Conservation (phyloP, 768 basidiomycete genomes). For the Collybia mongolica region DNA sequence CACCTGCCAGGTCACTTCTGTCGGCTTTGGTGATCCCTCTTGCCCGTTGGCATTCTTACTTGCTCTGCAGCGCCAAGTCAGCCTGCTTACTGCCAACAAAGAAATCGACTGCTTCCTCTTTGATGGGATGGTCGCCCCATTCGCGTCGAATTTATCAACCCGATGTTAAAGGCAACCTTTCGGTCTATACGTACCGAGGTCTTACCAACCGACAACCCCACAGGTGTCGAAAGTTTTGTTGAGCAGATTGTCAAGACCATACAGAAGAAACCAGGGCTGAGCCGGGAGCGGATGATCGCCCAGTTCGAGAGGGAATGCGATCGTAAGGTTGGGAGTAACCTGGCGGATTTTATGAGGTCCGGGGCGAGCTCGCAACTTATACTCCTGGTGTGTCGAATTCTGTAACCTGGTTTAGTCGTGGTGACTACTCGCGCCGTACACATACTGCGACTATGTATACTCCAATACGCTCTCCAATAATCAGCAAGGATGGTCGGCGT, state of each 20-base stretch:
- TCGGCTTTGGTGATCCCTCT: slow-evolving; percentile 10
- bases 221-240: slow-evolving; percentile 5
- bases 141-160: slow-evolving; percentile 10
- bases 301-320: slow-evolving; percentile 2
- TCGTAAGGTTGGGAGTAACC: too few species aligned
- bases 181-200: slow-evolving; percentile 7
- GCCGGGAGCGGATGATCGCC: slow-evolving; percentile 10
- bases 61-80: slow-evolving; percentile 15
- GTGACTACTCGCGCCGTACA: too few species aligned
- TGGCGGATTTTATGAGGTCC: too few species aligned
- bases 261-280: slow-evolving; percentile 14
- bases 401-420: too few species aligned
- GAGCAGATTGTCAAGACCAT: slow-evolving; percentile 16
- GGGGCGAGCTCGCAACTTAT: too few species aligned
- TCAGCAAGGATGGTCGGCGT: too few species aligned
- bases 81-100: slow-evolving; percentile 14
- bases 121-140: slow-evolving; percentile 11
- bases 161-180: slow-evolving; percentile 8
- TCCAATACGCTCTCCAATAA: too few species aligned
- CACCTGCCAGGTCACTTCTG: neutral
- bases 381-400: too few species aligned
- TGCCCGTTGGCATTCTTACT: slow-evolving; percentile 6
- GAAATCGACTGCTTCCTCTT: slow-evolving; percentile 18
- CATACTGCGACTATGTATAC: too few species aligned
- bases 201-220: slow-evolving; percentile 4